Percentiles rank a stretch among this genome's conserved stretches.
Conservation (phyloP, 139 green algal genomes). For the Limnomonas spitsbergensis region DNA sequence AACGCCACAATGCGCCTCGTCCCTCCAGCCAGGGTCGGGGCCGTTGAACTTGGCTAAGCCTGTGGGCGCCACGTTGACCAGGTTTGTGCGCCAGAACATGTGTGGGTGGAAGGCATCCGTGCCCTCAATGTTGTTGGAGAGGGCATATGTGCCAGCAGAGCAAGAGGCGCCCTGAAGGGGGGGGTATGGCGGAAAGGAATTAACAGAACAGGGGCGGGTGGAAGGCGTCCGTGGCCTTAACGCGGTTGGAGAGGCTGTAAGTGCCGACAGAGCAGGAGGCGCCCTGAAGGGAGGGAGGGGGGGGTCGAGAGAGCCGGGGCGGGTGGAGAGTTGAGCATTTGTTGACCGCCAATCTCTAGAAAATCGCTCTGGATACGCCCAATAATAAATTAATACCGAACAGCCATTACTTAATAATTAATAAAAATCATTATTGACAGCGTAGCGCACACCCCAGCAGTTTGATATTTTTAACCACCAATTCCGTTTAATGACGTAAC, state of each 20-base stretch:
- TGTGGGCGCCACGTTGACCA: slow-evolving; percentile 20
- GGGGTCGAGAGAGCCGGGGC: too few species aligned
- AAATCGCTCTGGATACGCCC: too few species aligned
- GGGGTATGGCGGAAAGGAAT: neutral
- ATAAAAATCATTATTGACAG: too few species aligned
- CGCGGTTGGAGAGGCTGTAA: slow-evolving; percentile 49
- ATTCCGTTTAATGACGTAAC: too few species aligned
- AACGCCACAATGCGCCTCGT: neutral
- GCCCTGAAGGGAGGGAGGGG: neutral
- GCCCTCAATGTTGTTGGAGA: slow-evolving; percentile 45
- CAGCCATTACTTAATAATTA: too few species aligned
- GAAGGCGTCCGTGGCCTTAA: slow-evolving; percentile 45
- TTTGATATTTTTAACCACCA: too few species aligned
- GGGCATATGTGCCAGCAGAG: slow-evolving; percentile 29
- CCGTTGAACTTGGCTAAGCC: neutral
- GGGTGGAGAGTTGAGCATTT: too few species aligned
- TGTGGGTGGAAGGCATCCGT: slow-evolving; percentile 57
- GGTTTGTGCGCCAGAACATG: slow-evolving; percentile 32
- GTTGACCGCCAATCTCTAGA: too few species aligned
- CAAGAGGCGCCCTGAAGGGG: slow-evolving; percentile 6
- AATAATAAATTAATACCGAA: too few species aligned
- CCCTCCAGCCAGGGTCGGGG: neutral
- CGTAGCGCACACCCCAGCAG: too few species aligned
- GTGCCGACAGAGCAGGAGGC: slow-evolving; percentile 18
- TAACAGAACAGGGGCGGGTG: slow-evolving; percentile 49